phyloP scores from a whole-genome alignment of 352 stramenopile genomes.

The Phytophthora citrophthora region DNA sequence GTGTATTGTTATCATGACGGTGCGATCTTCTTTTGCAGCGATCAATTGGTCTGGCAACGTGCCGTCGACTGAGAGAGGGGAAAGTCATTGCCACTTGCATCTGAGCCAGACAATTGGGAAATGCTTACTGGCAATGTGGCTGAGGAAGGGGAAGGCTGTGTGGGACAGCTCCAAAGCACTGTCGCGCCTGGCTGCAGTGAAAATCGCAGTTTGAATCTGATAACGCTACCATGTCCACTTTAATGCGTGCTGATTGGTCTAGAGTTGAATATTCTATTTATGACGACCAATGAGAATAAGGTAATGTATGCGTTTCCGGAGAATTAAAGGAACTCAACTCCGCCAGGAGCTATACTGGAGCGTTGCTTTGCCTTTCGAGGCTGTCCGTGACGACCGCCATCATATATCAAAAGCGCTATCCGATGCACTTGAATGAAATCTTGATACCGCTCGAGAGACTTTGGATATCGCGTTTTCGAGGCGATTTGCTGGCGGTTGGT shows the following conservation, averaged over 20 bases:
- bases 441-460: slow-evolving; percentile 8
- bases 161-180: slow-evolving; percentile 15
- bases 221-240: slow-evolving; percentile 25
- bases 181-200: slow-evolving; percentile 10
- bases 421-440: not conserved
- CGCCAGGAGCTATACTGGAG: too few species aligned
- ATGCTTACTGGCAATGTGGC: slow-evolving; percentile 4
- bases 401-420: slow-evolving; percentile 7
- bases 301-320: slow-evolving; percentile 8
- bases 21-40: slow-evolving; percentile 19
- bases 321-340: not conserved
- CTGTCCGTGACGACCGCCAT: not conserved
- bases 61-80: slow-evolving; percentile 10
- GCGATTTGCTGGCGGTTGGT: not conserved
- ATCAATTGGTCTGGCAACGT: slow-evolving; percentile 7
- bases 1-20: not conserved
- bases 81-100: slow-evolving; percentile 17
- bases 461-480: not conserved
- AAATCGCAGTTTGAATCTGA: slow-evolving; percentile 14
- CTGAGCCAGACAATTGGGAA: slow-evolving; percentile 22
- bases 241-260: slow-evolving; percentile 8
- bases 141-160: slow-evolving; percentile 1
- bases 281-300: slow-evolving; percentile 1
- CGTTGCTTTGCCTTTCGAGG: too few species aligned
- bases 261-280: slow-evolving; percentile 6